Evolutionary conservation across 1,284 basidiomycete genomes (phyloP), one percentile per base, ranked within the genome.

Genomic region (Anthracocystis panici-leucophaei): DNA sequence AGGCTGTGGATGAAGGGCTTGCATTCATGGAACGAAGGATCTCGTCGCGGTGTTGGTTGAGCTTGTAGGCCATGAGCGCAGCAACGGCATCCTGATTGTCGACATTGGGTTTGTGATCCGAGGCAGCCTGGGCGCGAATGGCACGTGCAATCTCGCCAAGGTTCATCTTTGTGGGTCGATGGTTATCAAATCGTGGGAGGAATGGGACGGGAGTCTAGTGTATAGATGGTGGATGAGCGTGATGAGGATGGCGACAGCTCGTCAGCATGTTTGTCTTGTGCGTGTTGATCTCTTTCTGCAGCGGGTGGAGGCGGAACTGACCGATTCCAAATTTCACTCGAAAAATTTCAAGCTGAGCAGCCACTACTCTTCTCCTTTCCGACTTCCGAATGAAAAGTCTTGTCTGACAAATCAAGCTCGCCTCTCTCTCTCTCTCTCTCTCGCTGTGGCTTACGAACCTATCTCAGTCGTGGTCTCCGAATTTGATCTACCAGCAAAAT

Each of bases 81-180:
- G 77, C 72, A 10, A 81, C 77, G 14, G 72, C 77, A 5, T 60
- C n/a, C 42, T 81, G 77, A 41, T 81, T 81, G 67, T 79, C 71
- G 29, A 35, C 35, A 54, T 49, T 33, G 10, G 62, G 46, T 9
- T 48, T 55, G 16, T 58, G 52, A 2, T 62, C 60, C 11, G 64
- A 66, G 5, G 64, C 48, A 6, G 69, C 58, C 52, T 72, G 69
- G 20, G 69, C 69, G 56, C 69, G 69, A n/a, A 72, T 66, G 31
- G 69, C 69, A 52, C 69, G 71, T 1, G 68, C 71, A 35, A 74
- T 50, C 46, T 74, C 71, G 49, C 65, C 62, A 7, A 65, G 62
- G 14, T 74, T 74, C 71, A 74, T 74, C 10, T 5, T 21, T 23
- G 23, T 29, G 21, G 21, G 18, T 5, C 5, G n/a, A 29, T 21